Conservation (phyloP, 345 rosid species). For the Excoecaria agallocha region DNA sequence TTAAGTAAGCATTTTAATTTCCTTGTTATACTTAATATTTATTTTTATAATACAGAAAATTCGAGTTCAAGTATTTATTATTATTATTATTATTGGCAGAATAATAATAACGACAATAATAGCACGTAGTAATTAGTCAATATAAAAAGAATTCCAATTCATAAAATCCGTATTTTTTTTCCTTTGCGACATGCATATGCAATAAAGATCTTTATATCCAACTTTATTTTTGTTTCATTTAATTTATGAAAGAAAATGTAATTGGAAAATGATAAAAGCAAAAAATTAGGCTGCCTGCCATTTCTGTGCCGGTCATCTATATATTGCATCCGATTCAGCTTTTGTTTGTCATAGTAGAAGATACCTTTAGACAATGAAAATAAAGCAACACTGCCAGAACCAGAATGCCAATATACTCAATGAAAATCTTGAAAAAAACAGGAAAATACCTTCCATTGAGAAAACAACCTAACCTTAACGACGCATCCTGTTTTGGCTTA, state of each 20-base stretch:
- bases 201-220: not conserved
- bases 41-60: too few relatives aligned
- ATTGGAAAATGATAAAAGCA: not conserved
- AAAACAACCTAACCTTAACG: not conserved
- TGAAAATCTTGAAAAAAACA: not conserved
- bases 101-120: too few relatives aligned
- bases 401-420: not conserved
- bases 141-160: too few relatives aligned
- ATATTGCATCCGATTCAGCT: slow-evolving; percentile 7
- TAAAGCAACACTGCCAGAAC: not conserved
- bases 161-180: not conserved
- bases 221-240: too few relatives aligned
- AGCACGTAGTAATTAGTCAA: too few relatives aligned
- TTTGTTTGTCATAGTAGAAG: not conserved
- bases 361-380: not conserved
- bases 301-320: not conserved
- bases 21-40: too few relatives aligned
- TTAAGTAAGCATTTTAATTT: too few relatives aligned
- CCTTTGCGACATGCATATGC: not conserved
- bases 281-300: not conserved
- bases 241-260: too few relatives aligned
- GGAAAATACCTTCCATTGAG: too few relatives aligned
- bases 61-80: too few relatives aligned
- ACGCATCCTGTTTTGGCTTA: not conserved
- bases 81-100: too few relatives aligned